phyloP scores from a whole-genome alignment of 768 basidiomycete species.

The Calocybe gangraenosa region DNA sequence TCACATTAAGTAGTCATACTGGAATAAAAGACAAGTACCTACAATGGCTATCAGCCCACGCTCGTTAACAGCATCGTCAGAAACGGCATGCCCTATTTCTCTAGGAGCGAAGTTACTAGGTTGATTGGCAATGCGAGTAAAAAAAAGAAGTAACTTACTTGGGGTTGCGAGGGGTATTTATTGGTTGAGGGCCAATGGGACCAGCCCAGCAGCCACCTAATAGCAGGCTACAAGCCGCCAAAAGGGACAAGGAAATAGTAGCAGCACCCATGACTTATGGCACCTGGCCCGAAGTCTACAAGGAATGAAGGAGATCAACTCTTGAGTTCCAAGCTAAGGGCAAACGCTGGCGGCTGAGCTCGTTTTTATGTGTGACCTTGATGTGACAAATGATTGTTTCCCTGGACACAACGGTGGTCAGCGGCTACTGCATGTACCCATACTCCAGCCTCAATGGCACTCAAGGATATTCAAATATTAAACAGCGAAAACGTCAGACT shows the following conservation, averaged over 20 bases:
- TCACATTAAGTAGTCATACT: no score
- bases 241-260: slow-evolving; percentile 2
- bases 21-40: no score
- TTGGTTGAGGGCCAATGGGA: slow-evolving; percentile 4
- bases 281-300: slow-evolving; percentile 9
- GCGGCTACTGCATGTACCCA: no score
- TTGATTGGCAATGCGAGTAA: no score
- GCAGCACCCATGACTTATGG: slow-evolving; percentile 7
- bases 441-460: no score
- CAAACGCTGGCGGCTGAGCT: background rate
- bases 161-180: background rate
- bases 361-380: slow-evolving; percentile 1
- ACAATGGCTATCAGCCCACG: no score
- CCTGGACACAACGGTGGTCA: background rate
- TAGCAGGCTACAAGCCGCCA: slow-evolving; percentile 10
- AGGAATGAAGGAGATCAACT: slow-evolving; percentile 15
- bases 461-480: no score
- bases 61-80: no score
- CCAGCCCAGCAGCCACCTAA: slow-evolving; percentile 8
- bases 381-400: slow-evolving; percentile 8
- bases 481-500: no score
- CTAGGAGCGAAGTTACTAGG: no score
- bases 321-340: background rate
- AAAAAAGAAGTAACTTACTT: background rate
- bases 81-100: no score